These are phyloP conservation scores for Saturnispora ahearnii DNA, from an alignment of 805 yeast species.

Conservation along the genomic window DNA sequence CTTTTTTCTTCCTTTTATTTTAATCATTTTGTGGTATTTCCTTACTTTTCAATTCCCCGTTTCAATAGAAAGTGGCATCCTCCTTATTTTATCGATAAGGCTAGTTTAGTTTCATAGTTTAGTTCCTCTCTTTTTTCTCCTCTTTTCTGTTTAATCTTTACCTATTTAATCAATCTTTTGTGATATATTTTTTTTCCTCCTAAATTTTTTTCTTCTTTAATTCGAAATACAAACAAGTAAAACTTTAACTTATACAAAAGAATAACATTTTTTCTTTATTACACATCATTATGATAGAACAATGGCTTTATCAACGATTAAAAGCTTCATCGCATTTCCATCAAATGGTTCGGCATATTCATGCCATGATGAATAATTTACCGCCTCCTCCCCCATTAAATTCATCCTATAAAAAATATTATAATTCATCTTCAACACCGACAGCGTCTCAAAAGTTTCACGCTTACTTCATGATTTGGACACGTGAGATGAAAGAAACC, in stretches of 20 bases:
- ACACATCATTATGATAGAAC: conserved; percentile 31
- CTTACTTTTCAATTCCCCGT: background rate
- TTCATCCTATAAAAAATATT: background rate
- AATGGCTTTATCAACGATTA: conserved; percentile 38
- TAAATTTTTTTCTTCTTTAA: background rate
- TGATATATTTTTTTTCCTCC: background rate
- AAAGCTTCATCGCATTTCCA: conserved; percentile 53
- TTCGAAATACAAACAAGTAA: background rate
- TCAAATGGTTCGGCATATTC: conserved; percentile 50
- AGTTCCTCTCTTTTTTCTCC: no score
- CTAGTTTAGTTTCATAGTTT: no score
- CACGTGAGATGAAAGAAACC: conserved; percentile 49
- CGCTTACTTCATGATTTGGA: conserved; percentile 52
- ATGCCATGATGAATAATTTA: conserved; percentile 55
- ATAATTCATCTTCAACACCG: conserved; percentile 30
- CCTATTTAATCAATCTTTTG: no score
- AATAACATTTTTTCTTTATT: background rate
- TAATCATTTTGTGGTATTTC: background rate
- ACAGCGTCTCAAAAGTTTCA: conserved; percentile 45
- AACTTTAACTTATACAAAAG: background rate
- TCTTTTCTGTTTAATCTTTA: no score
- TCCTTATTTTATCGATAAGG: no score
- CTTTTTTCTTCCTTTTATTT: background rate
- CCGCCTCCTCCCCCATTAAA: conserved; percentile 35
- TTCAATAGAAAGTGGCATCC: background rate